A percentile compares a stretch with the other conserved stretches of the same genome.
phyloP scores from a whole-genome alignment of 345 rosid genomes.

The Theobroma cacao region DNA sequence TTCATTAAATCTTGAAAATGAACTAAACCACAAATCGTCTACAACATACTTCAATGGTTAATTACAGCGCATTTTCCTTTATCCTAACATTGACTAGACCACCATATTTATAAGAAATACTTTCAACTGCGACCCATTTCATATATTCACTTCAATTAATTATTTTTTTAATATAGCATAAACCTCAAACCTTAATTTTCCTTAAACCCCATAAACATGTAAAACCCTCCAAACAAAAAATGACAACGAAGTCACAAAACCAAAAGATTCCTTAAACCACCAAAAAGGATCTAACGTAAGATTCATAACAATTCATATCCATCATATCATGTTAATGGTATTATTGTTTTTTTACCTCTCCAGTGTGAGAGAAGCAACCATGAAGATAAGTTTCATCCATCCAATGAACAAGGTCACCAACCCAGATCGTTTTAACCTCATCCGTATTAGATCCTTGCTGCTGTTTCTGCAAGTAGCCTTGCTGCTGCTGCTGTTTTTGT shows the following conservation, averaged over 20 bases:
- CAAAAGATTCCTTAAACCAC: background rate
- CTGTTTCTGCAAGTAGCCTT: constrained; percentile 27
- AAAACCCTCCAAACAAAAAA: background rate
- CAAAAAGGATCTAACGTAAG: background rate
- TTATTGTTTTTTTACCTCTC: constrained; percentile 49
- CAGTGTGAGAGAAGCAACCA: constrained; percentile 61
- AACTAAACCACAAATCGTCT: background rate
- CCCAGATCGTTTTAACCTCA: constrained; percentile 70
- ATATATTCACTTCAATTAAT: background rate
- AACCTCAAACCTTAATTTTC: constrained; percentile 1
- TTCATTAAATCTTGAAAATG: background rate
- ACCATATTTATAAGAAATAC: background rate
- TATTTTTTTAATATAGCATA: background rate
- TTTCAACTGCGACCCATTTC: background rate
- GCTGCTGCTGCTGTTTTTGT: constrained; percentile 24
- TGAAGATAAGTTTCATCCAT: constrained; percentile 84
- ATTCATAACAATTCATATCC: constrained; percentile 1
- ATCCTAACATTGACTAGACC: background rate
- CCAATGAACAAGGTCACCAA: constrained; percentile 72
- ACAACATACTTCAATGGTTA: background rate
- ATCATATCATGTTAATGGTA: background rate
- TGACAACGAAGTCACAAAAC: background rate
- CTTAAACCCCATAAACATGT: background rate
- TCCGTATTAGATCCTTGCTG: constrained; percentile 44
- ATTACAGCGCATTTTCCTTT: background rate